Evolutionary conservation across 2,329 filamentous ascomycete genomes (phyloP).

Genomic region (Colletotrichum tabaci): DNA sequence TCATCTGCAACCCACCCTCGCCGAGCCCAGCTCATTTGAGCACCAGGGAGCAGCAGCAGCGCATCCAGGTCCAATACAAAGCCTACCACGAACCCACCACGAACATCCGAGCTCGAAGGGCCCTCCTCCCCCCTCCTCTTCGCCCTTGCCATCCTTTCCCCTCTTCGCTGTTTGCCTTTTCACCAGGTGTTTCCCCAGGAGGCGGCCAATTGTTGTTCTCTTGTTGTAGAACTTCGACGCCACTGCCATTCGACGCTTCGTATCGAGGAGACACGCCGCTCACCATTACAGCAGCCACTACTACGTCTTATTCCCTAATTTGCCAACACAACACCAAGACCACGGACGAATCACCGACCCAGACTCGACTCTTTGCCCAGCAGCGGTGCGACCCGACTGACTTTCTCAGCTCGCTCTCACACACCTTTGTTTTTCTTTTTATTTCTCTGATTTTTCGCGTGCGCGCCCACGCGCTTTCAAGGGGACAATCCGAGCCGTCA

Average conservation of each 20-base stretch:
- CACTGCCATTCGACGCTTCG: slow-evolving; percentile 21
- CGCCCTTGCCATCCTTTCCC: background rate
- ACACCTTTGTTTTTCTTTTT: background rate
- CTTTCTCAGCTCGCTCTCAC: slow-evolving; percentile 14
- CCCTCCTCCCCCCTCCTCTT: background rate
- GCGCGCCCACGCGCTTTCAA: slow-evolving; percentile 15
- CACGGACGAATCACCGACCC: slow-evolving; percentile 28
- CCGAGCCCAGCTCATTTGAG: slow-evolving; percentile 24
- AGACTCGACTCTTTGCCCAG: slow-evolving; percentile 12
- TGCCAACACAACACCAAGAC: slow-evolving; percentile 12
- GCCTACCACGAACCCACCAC: slow-evolving; percentile 17
- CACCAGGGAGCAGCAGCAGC: background rate
- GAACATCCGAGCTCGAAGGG: slow-evolving; percentile 12
- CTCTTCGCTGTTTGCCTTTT: background rate
- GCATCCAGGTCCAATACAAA: slow-evolving; percentile 27
- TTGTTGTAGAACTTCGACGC: background rate
- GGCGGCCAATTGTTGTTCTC: slow-evolving; percentile 10
- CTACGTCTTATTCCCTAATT: slow-evolving; percentile 23
- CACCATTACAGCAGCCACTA: background rate
- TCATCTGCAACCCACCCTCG: slow-evolving; percentile 26
- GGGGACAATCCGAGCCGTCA: slow-evolving; percentile 16
- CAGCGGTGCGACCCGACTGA: slow-evolving; percentile 19
- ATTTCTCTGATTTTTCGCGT: slow-evolving; percentile 1
- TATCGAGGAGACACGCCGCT: slow-evolving; percentile 11
- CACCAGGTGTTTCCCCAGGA: background rate